Evolutionary conservation across 768 basidiomycete species (phyloP).

Genomic region (Boletus rubropictus): DNA sequence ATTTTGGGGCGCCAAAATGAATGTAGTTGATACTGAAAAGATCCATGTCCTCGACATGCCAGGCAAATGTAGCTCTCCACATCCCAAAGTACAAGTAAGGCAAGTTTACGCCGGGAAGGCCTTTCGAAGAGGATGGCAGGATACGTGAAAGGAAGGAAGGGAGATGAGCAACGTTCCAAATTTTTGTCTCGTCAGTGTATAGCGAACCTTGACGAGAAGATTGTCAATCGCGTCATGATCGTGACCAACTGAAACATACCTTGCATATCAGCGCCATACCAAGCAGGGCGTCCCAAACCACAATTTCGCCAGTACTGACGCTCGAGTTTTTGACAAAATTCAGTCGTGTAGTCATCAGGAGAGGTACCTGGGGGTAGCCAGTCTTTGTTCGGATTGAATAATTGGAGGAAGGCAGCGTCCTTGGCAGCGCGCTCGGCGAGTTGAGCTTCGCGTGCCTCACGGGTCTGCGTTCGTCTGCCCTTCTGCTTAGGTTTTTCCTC

Average conservation of each 20-base stretch:
- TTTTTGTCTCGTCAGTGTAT: constrained; percentile 66
- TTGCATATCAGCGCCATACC: constrained; percentile 96
- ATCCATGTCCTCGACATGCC: constrained; percentile 99
- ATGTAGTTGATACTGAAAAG: constrained; percentile 98
- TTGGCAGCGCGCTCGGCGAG: constrained; percentile 42
- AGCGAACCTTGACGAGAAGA: constrained; percentile 44
- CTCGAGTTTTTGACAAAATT: constrained; percentile 84
- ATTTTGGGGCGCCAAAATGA: constrained; percentile 95
- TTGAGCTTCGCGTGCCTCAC: constrained; percentile 42
- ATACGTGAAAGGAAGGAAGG: constrained; percentile 82
- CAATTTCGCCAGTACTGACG: constrained; percentile 90
- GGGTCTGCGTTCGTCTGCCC: constrained; percentile 39
- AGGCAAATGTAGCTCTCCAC: constrained; percentile 98
- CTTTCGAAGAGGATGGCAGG: constrained; percentile 57
- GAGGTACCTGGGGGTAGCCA: constrained; percentile 79
- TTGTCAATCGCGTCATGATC: not conserved
- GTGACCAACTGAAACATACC: constrained; percentile 42
- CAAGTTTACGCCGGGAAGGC: constrained; percentile 91
- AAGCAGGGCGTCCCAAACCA: constrained; percentile 82
- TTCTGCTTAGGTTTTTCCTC: constrained; percentile 36
- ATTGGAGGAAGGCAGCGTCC: constrained; percentile 54
- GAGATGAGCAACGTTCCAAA: constrained; percentile 94
- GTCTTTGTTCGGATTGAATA: constrained; percentile 64
- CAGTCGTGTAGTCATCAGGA: constrained; percentile 75
- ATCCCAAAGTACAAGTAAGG: constrained; percentile 98